Base-by-base conservation (phyloP, 1,284 basidiomycete species). In the Tylopilus orsonianus region DNA sequence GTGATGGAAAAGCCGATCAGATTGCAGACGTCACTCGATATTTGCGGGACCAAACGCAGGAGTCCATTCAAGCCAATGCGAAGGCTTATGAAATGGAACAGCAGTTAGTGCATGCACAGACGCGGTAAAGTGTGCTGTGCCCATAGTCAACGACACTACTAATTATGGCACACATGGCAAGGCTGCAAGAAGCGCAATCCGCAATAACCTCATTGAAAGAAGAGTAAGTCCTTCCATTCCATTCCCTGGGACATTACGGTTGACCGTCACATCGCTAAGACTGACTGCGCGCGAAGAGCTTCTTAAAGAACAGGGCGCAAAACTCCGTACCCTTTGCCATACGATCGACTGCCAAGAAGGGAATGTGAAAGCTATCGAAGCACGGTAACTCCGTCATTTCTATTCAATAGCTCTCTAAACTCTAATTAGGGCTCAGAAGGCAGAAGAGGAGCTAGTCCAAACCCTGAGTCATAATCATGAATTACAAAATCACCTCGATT, bases 321-420 rank as follows among this genome's bases (percentile, higher is more conserved):
- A 66, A 38, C 50, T 67, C 20, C 65, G 50, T 37, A 50, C 60
- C 23, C 55, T 69, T 46, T 63, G 58, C 32, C 56, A 66, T 44
- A 53, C 63, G n/a, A 60, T 63, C 30, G 54, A 63, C 1, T 65
- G 61, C 41, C 67, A 66, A 44, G 66, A 70, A 49, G 64, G 52
- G 27, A 54, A 55, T 18, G 41, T 60, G 33, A 57, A 55, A 24
- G 53, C 52, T 18, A 30, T 62, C 26, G 61, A 62, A 44, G 48
- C 53, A 35, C 59, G 61, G 67, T 71, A 59, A 40, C 35, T 24
- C 12, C 26, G 26, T 29, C 20, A 26, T 35, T 40, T 20, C 8
- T n/a, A 2, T 13, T 8, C 24, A 14, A n/a, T 16, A 24, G 33
- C 46, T 24, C 29, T 44, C 52, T 66, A 32, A 60, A 50, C 35